phyloP scores from a whole-genome alignment of 2,329 filamentous ascomycete species.

The Claviceps citrina region DNA sequence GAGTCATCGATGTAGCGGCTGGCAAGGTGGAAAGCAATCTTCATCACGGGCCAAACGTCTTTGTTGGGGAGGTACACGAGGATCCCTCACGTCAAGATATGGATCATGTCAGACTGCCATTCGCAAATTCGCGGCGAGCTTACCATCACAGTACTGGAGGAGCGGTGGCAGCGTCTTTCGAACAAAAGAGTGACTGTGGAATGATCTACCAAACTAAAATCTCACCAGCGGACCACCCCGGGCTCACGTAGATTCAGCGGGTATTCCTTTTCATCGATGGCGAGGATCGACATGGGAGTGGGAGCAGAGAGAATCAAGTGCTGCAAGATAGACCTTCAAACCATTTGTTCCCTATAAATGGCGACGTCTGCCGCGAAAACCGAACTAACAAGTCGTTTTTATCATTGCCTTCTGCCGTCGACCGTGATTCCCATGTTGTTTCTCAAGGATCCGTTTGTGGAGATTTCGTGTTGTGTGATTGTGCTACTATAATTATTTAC shows the following conservation, averaged over 20 bases:
- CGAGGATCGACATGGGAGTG: background rate
- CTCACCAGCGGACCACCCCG: background rate
- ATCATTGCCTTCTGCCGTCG: background rate
- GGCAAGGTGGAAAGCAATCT: no score
- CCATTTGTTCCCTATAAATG: background rate
- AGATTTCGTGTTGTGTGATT: background rate
- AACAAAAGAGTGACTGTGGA: background rate
- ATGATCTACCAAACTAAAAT: background rate
- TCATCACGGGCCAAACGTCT: no score
- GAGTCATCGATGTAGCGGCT: no score
- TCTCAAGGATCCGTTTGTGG: background rate
- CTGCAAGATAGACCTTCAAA: background rate
- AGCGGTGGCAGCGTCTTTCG: background rate
- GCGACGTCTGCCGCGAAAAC: background rate
- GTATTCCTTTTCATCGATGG: background rate
- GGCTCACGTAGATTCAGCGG: background rate
- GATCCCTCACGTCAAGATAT: no score
- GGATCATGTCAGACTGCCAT: no score
- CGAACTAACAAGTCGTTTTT: background rate
- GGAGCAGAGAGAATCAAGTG: background rate
- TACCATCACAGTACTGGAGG: background rate
- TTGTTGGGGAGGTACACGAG: no score
- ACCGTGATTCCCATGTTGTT: background rate
- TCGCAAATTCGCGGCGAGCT: background rate
- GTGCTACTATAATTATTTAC: slow-evolving; percentile 27